Evolutionary conservation across 2,329 filamentous ascomycete species (phyloP), one percentile per base, ranked within the genome.

Genomic region (Fusarium nurragi): DNA sequence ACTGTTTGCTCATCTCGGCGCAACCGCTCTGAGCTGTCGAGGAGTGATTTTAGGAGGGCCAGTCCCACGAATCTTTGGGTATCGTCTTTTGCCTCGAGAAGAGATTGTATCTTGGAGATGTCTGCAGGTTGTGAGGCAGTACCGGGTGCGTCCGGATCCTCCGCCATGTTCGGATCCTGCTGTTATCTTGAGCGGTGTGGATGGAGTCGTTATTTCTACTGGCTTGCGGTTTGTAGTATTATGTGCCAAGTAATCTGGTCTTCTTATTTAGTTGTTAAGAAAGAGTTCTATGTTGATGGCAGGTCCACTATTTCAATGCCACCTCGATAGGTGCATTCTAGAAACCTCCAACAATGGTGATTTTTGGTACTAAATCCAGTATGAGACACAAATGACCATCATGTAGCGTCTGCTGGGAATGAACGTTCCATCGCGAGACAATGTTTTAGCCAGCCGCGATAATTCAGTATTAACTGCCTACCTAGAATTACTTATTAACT

Each of bases 11-110:
- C 77, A 73, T 88, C 80, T 49, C 81, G 75, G 40, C 80, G 80
- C 21, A 88, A 74, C n/a, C 80, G 74, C 21, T 80, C 76, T 7
- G 84, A 83, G 71, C 86, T 87, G 74, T 90, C 88, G 28, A 91
- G 80, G 13, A 89, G 76, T n/a, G 86, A 85, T 69, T 88, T 89
- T 47, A 91, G 80, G 21, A 91, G 80, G 2, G 88, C 86, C 21
- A 91, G 78, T 9, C 88, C 89, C 36, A 90, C 88, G 66, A 91
- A 90, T 69, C 86, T 83, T 19, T 87, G 86, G 1, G 89, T 91
- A 71, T 91, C 88, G 71, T 90, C 84, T 60, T 86, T 87, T 51
- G 84, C 76, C 51, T 79, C 78, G 30, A 91, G 80, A 4, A 90
- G 80, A 2, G 78, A 70, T 64, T 85, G 79, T 50, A 90, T 83